A percentile compares a stretch with the other conserved stretches of the same genome.
Conservation (phyloP, 2,329 filamentous ascomycete species). For the Lecanosticta acicola region DNA sequence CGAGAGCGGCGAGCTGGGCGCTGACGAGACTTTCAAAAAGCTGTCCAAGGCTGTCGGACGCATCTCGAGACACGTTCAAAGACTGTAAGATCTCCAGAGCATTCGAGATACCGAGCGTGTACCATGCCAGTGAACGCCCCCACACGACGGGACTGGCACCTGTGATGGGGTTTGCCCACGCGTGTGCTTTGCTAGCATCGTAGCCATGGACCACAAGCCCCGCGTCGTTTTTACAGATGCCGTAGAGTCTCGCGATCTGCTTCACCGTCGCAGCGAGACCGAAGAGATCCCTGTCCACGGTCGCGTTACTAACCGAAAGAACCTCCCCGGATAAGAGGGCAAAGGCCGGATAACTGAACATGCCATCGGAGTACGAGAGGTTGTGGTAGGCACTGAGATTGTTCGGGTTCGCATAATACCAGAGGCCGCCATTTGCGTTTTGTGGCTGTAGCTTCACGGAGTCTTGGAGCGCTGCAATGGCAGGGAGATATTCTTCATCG, state of each 20-base stretch:
- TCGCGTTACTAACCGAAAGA: slow-evolving; percentile 3
- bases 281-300: slow-evolving; percentile 9
- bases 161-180: slow-evolving; percentile 48
- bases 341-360: slow-evolving; percentile 47
- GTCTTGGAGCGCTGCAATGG: slow-evolving; percentile 18
- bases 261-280: slow-evolving; percentile 25
- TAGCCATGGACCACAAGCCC: slow-evolving; percentile 52
- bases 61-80: slow-evolving; percentile 18
- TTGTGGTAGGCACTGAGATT: slow-evolving; percentile 40
- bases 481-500: slow-evolving; percentile 13
- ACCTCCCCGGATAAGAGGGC: slow-evolving; percentile 26
- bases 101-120: slow-evolving; percentile 48
- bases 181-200: slow-evolving; percentile 44
- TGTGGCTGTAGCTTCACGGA: slow-evolving; percentile 29
- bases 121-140: slow-evolving; percentile 53
- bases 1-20: slow-evolving; percentile 36
- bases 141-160: slow-evolving; percentile 51
- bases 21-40: slow-evolving; percentile 38
- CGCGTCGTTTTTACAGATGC: slow-evolving; percentile 38
- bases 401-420: slow-evolving; percentile 31
- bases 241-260: slow-evolving; percentile 45
- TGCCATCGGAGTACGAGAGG: slow-evolving; percentile 51
- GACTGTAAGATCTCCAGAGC: slow-evolving; percentile 40
- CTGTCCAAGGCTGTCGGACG: slow-evolving; percentile 30
- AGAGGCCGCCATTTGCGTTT: slow-evolving; percentile 30